Conservation (phyloP, 208 protist genomes). For the Wallacemonas sp. region DNA sequence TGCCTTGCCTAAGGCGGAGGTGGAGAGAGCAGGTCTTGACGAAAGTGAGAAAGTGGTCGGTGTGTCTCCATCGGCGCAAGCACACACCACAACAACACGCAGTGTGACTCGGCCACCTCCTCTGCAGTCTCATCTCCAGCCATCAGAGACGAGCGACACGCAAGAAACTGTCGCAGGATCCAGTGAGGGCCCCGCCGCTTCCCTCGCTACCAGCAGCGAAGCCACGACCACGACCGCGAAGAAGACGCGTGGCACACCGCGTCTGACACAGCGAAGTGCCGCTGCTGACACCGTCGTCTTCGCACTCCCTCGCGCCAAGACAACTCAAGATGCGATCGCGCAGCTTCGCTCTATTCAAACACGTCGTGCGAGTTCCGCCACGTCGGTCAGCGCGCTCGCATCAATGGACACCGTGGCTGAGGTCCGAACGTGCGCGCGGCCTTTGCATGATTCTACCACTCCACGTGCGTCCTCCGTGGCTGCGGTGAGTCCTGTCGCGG, state of each 20-base stretch:
- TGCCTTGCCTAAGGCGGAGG: too few relatives aligned
- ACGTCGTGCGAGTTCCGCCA: not conserved
- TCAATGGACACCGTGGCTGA: not conserved
- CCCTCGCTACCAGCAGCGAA: not conserved
- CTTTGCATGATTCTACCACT: too few relatives aligned
- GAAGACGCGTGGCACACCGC: not conserved
- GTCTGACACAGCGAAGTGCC: not conserved
- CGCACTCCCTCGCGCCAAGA: slow-evolving; percentile 30
- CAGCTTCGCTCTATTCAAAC: slow-evolving; percentile 36
- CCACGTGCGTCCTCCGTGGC: too few relatives aligned
- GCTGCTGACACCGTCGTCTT: slow-evolving; percentile 29
- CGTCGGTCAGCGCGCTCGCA: not conserved
- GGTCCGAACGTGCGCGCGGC: too few relatives aligned
- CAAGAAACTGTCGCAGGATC: too few relatives aligned
- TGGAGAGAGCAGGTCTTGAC: too few relatives aligned
- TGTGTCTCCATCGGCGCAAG: not conserved
- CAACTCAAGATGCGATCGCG: slow-evolving; percentile 37
- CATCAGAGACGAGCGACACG: too few relatives aligned
- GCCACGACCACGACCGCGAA: not conserved
- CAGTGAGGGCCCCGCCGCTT: too few relatives aligned
- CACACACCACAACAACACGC: not conserved
- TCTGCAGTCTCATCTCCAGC: too few relatives aligned
- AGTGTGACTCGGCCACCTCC: not conserved
- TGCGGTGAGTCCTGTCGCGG: too few relatives aligned
- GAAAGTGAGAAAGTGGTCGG: not conserved